Base-by-base conservation (phyloP, 495 filamentous ascomycete species). In the Hypoxylon crocopeplum region DNA sequence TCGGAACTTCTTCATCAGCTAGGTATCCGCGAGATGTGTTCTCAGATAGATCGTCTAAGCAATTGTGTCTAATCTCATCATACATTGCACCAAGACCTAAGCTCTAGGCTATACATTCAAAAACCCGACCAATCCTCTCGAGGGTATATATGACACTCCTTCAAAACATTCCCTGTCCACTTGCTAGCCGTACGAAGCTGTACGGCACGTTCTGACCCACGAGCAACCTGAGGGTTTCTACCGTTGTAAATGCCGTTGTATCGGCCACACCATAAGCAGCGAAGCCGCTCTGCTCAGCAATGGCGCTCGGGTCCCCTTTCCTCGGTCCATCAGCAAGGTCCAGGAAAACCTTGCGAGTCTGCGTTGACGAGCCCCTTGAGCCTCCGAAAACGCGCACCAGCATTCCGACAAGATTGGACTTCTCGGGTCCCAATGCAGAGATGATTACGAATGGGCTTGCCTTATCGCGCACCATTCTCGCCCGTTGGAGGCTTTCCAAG, bases 131-230 rank as follows among this genome's bases (percentile, higher is more conserved):
- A 55, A 20, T 40, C 42, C 32, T 59, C 44, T 22, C 37, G 25
- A 45, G 62, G 56, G 61, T 60, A 57, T 65, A 60, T 59, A 41
- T 48, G 30, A 25, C 39, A 7, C 15, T 51, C 44, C n/a, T 51
- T 73, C 76, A 88, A 72, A 85, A 91, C 67, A 91, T 69, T 19
- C 83, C 82, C 55, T 88, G 72, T 12, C 89, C 89, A 59, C 86
- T 86, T 6, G 89, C 88, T 75, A 93, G 77, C 32, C 89, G 72
- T 29, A 92, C 90, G 75, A 94, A 94, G 72, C 90, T 90, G 75
- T 90, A 92, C 20, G 88, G 88, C 29, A 94, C 89, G 69, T 92
- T 92, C 77, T 92, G 87, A 12, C 90, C 90, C 7, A 93, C 89
- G 7, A 94, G 77, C 58, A 93, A 63, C 38, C 89, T 77, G 7